Percentiles rank a stretch among this genome's conserved stretches.
These are phyloP conservation scores for Ascochyta clinopodiicola DNA, from an alignment of 2,329 filamentous ascomycete genomes.

Conservation along the genomic window DNA sequence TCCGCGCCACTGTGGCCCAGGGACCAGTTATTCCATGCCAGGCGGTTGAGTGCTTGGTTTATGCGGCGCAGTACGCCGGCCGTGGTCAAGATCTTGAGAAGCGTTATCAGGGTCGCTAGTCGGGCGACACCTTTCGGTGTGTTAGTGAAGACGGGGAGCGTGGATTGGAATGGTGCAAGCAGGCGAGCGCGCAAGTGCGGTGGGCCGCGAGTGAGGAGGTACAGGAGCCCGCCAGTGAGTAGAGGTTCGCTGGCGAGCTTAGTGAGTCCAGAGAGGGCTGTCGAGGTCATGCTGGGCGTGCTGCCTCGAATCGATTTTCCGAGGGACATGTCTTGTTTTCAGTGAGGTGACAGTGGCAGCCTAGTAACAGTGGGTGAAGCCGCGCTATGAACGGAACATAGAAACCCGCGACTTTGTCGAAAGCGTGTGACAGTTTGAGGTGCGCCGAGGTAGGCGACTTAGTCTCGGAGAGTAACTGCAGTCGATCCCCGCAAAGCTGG, in stretches of 20 bases:
- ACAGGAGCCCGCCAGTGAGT: constrained; percentile 30
- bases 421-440: not conserved
- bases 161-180: constrained; percentile 29
- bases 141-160: constrained; percentile 15
- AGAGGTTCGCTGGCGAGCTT: constrained; percentile 22
- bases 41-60: constrained; percentile 25
- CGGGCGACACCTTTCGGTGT: constrained; percentile 29
- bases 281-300: constrained; percentile 11
- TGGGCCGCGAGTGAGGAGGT: constrained; percentile 34
- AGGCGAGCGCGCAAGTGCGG: constrained; percentile 28
- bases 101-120: constrained; percentile 22
- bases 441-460: constrained; percentile 3
- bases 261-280: constrained; percentile 1
- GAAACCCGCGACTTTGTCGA: not conserved
- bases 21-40: constrained; percentile 47
- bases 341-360: too few species aligned
- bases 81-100: constrained; percentile 31
- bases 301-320: not conserved
- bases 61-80: constrained; percentile 25
- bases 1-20: constrained; percentile 30
- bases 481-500: not conserved
- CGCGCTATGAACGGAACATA: not conserved
- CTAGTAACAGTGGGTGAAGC: too few species aligned
- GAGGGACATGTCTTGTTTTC: not conserved
- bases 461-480: not conserved